Conservation (phyloP, 768 basidiomycete species). For the Hebeloma cylindrosporum region DNA sequence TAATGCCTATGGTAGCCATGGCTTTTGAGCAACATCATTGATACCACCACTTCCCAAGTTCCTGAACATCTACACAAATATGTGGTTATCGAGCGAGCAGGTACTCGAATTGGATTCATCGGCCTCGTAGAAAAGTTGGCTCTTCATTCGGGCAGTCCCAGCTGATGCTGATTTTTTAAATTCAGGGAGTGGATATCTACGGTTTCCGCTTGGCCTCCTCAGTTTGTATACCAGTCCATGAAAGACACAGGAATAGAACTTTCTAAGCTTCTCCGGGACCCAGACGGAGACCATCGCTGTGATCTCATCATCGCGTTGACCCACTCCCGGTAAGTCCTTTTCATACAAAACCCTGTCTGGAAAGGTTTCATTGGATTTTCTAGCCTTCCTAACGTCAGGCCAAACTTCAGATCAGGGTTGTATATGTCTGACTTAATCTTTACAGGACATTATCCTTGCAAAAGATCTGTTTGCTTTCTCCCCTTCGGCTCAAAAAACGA, state of each 20-base stretch:
- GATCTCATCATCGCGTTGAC: slow-evolving; percentile 87
- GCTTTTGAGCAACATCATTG: slow-evolving; percentile 86
- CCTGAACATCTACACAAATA: slow-evolving; percentile 65
- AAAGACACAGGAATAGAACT: slow-evolving; percentile 66
- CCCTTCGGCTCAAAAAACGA: slow-evolving; percentile 46
- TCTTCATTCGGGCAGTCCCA: too few relatives aligned
- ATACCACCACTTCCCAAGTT: slow-evolving; percentile 57
- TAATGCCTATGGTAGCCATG: slow-evolving; percentile 60
- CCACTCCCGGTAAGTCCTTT: slow-evolving; percentile 59
- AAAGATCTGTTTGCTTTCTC: slow-evolving; percentile 63
- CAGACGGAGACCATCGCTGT: slow-evolving; percentile 63
- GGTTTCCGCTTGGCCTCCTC: slow-evolving; percentile 80
- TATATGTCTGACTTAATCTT: background rate
- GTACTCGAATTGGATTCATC: slow-evolving; percentile 74
- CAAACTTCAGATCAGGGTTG: background rate
- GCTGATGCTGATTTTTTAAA: background rate
- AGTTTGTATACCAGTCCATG: slow-evolving; percentile 80
- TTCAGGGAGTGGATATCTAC: slow-evolving; percentile 87
- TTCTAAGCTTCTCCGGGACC: slow-evolving; percentile 72
- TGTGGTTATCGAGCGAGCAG: slow-evolving; percentile 65
- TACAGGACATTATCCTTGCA: slow-evolving; percentile 70
- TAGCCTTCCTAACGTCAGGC: slow-evolving; percentile 36
- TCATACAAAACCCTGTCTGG: background rate
- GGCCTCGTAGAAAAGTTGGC: slow-evolving; percentile 83
- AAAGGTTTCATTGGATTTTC: background rate